Percentiles rank a stretch among this genome's conserved stretches.
Evolutionary conservation across 176 grass and related monocot genomes (phyloP).

Genomic region (Musa troglodytarum): DNA sequence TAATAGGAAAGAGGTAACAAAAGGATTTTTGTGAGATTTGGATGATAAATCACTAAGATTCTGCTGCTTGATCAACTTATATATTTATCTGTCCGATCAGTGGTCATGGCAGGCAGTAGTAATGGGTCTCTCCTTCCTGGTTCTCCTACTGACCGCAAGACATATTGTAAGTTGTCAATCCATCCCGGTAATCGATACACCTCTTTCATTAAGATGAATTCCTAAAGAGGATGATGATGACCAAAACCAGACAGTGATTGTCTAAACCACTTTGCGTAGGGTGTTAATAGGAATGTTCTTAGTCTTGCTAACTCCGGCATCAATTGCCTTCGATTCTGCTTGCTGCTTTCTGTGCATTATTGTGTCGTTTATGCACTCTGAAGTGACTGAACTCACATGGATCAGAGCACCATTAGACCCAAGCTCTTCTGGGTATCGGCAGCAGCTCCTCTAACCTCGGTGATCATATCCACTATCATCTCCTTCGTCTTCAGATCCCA

Average conservation of each 20-base stretch:
- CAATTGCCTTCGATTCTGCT: background rate
- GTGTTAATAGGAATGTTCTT: too few relatives aligned
- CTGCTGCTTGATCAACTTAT: background rate
- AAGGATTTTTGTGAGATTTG: background rate
- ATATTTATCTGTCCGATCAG: conserved; percentile 22
- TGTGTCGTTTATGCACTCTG: background rate
- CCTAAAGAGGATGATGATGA: background rate
- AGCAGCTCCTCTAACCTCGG: conserved; percentile 67
- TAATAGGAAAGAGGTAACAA: conserved; percentile 44
- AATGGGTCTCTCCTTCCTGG: conserved; percentile 81
- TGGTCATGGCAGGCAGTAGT: conserved; percentile 79
- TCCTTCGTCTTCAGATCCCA: conserved; percentile 51
- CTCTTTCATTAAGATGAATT: background rate
- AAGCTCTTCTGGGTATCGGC: conserved; percentile 90
- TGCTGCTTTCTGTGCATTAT: background rate
- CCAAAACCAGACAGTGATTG: background rate
- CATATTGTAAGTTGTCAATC: conserved; percentile 59
- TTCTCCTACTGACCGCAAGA: conserved; percentile 69
- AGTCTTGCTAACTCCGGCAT: background rate
- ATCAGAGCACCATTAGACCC: conserved; percentile 58
- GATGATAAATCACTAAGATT: background rate
- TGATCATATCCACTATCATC: conserved; percentile 78
- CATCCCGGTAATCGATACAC: background rate
- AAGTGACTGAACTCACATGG: background rate
- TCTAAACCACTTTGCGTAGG: background rate